Evolutionary conservation across 306 rosid genomes (phyloP).

Genomic region (Nissolia schottii): DNA sequence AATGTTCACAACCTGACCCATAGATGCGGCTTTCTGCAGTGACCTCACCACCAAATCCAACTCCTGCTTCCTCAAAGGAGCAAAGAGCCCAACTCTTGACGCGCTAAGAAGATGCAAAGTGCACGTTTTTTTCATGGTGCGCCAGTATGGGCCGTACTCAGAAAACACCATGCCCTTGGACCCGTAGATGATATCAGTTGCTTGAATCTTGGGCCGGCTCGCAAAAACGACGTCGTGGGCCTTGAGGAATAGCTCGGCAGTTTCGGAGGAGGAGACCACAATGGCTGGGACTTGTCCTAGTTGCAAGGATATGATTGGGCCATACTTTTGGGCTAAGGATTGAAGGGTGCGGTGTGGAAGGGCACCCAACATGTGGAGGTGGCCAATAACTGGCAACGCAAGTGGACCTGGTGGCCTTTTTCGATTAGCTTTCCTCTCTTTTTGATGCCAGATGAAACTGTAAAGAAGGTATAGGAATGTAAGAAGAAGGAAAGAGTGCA

Average conservation of each 20-base stretch:
- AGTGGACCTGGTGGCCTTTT: constrained; percentile 38
- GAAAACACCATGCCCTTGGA: constrained; percentile 13
- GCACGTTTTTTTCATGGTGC: constrained; percentile 28
- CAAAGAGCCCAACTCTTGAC: constrained; percentile 19
- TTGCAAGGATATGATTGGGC: constrained; percentile 27
- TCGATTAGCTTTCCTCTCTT: background rate
- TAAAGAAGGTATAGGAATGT: background rate
- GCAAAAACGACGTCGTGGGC: constrained; percentile 29
- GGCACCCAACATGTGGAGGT: constrained; percentile 36
- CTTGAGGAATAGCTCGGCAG: constrained; percentile 38
- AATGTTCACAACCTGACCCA: constrained; percentile 21
- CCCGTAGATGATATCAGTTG: background rate
- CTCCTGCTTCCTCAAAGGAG: constrained; percentile 17
- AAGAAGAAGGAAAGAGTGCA: background rate
- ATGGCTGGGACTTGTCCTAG: constrained; percentile 27
- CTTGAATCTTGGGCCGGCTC: background rate
- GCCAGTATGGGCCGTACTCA: constrained; percentile 36
- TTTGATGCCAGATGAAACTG: background rate
- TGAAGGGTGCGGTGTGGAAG: constrained; percentile 25
- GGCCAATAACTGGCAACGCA: constrained; percentile 28
- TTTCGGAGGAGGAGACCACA: constrained; percentile 29
- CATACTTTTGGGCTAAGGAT: constrained; percentile 19
- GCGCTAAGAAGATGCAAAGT: constrained; percentile 12
- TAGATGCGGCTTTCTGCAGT: background rate
- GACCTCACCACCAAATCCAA: background rate